phyloP scores from a whole-genome alignment of 306 rosid genomes.

The Acacia crassicarpa region DNA sequence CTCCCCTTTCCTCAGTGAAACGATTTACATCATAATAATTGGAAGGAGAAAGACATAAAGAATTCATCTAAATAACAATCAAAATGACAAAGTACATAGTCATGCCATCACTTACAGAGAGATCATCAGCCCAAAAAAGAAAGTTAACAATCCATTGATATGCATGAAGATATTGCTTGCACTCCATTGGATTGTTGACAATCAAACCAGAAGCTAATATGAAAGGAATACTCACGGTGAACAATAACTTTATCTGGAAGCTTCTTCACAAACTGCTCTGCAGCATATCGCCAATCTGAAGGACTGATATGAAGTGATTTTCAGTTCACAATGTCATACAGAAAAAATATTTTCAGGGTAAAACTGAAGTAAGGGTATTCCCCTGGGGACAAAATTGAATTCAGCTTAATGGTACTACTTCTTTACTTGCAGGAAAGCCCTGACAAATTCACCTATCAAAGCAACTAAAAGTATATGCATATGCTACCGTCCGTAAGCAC shows the following conservation, averaged over 20 bases:
- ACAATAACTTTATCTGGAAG: constrained; percentile 85
- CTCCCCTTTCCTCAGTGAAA: background rate
- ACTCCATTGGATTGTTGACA: background rate
- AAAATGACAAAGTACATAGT: constrained; percentile 15
- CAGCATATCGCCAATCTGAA: constrained; percentile 87
- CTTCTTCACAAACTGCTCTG: constrained; percentile 69
- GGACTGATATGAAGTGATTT: constrained; percentile 52
- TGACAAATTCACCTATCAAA: background rate
- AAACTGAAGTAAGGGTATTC: background rate
- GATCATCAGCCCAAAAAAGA: constrained; percentile 11
- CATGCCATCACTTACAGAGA: constrained; percentile 15
- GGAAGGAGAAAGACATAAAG: background rate
- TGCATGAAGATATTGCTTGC: background rate
- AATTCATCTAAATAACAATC: constrained; percentile 3
- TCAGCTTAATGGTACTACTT: background rate
- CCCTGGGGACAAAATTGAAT: background rate
- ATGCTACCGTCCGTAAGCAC: background rate
- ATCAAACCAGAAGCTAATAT: constrained; percentile 19
- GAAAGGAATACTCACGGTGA: constrained; percentile 63
- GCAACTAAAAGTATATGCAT: background rate
- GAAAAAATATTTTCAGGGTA: background rate
- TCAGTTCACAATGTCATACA: background rate
- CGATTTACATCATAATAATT: background rate
- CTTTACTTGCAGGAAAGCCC: background rate
- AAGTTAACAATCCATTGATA: background rate